phyloP scores from a whole-genome alignment of 2,329 filamentous ascomycete species.

The Phyllosticta capitalensis region DNA sequence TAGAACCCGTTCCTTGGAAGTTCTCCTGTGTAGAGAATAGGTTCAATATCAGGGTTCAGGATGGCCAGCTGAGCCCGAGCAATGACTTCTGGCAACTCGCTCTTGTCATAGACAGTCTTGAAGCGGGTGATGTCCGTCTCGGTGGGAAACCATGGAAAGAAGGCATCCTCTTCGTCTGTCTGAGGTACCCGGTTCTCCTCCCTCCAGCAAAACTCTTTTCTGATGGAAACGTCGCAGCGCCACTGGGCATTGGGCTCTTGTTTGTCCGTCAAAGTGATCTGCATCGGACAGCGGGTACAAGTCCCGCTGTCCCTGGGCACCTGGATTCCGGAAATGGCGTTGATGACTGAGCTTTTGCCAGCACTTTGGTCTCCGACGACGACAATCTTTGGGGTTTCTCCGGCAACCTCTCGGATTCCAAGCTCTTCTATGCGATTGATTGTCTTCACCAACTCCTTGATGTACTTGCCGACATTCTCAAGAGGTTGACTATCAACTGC shows the following conservation, averaged over 20 bases:
- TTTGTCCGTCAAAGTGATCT: slow-evolving; percentile 59
- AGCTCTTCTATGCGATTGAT: slow-evolving; percentile 57
- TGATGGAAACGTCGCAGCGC: slow-evolving; percentile 59
- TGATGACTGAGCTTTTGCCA: slow-evolving; percentile 60
- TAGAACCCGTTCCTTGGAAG: neutral
- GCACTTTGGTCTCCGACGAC: slow-evolving; percentile 78
- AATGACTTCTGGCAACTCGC: slow-evolving; percentile 57
- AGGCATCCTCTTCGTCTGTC: slow-evolving; percentile 20
- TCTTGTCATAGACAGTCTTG: slow-evolving; percentile 50
- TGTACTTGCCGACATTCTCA: neutral
- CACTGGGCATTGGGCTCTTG: slow-evolving; percentile 40
- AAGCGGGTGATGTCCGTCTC: slow-evolving; percentile 46
- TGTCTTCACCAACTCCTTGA: slow-evolving; percentile 56
- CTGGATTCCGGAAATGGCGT: slow-evolving; percentile 50
- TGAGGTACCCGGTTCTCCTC: slow-evolving; percentile 20
- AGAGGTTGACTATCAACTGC: neutral
- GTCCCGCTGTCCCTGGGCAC: slow-evolving; percentile 62
- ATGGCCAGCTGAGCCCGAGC: slow-evolving; percentile 69
- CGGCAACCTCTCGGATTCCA: slow-evolving; percentile 57
- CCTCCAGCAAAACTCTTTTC: slow-evolving; percentile 53
- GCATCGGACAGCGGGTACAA: slow-evolving; percentile 73
- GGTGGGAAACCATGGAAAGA: slow-evolving; percentile 56
- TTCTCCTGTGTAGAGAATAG: slow-evolving; percentile 27
- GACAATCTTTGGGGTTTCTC: slow-evolving; percentile 68
- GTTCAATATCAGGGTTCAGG: slow-evolving; percentile 54